Percentiles rank a stretch among this genome's conserved stretches.
Conservation (phyloP, 805 yeast species). For the Saturnispora sekii region DNA sequence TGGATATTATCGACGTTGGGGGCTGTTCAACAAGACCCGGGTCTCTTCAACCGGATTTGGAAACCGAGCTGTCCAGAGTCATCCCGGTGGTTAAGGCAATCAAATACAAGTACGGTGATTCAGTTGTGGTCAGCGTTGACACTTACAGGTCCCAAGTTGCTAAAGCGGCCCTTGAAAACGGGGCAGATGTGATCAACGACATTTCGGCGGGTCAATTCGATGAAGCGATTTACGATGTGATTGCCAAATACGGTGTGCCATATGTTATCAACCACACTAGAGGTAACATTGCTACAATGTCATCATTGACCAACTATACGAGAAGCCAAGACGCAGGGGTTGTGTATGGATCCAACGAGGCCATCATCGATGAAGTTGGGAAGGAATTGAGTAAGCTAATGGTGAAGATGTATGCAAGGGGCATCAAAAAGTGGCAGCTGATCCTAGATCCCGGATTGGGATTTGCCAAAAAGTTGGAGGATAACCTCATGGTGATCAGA, state of each 20-base stretch:
- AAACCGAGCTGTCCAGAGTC: constrained; percentile 65
- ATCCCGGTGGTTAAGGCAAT: constrained; percentile 59
- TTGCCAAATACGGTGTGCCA: constrained; percentile 64
- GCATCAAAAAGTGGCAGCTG: constrained; percentile 83
- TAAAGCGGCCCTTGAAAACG: constrained; percentile 50
- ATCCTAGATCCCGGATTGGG: constrained; percentile 94
- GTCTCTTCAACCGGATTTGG: constrained; percentile 45
- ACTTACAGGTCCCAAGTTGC: constrained; percentile 80
- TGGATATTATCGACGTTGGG: constrained; percentile 82
- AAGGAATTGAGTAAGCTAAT: constrained; percentile 55
- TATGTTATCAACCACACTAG: constrained; percentile 78
- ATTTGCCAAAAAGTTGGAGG: constrained; percentile 74
- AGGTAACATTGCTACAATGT: constrained; percentile 75
- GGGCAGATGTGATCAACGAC: constrained; percentile 90
- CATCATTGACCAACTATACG: constrained; percentile 41
- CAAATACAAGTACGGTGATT: constrained; percentile 29
- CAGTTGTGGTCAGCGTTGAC: constrained; percentile 66
- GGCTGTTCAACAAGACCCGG: constrained; percentile 94
- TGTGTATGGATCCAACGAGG: constrained; percentile 11
- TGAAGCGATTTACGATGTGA: constrained; percentile 50
- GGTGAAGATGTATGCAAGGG: constrained; percentile 44
- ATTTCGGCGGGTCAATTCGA: constrained; percentile 76
- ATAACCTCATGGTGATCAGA: constrained; percentile 59
- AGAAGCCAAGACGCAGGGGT: constrained; percentile 24
- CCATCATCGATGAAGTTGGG: constrained; percentile 42